Percentiles rank a stretch among this genome's conserved stretches.
Evolutionary conservation across 2,329 filamentous ascomycete genomes (phyloP).

Genomic region (Aspergillus sp.): DNA sequence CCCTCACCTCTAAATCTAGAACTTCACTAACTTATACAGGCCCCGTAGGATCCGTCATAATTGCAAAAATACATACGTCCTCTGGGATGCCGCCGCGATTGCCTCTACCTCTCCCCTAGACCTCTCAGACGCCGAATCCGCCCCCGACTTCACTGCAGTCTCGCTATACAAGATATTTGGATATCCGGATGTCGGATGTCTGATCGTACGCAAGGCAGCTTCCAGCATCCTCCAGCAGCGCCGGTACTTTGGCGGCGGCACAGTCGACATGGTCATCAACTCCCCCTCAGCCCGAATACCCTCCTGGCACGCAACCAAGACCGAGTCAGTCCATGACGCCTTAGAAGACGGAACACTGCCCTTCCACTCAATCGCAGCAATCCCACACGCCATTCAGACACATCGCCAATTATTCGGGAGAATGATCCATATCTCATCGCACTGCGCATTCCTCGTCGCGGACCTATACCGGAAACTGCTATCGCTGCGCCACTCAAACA

Average conservation of each 20-base stretch:
- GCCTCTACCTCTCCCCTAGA: conserved; percentile 14
- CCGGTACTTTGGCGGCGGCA: conserved; percentile 18
- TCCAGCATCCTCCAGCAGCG: conserved; percentile 7
- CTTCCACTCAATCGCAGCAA: conserved; percentile 15
- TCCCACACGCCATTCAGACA: conserved; percentile 11
- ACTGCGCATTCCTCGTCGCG: conserved; percentile 8
- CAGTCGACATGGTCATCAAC: conserved; percentile 17
- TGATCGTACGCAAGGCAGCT: conserved; percentile 14
- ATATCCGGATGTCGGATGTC: conserved; percentile 16
- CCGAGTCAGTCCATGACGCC: conserved; percentile 4
- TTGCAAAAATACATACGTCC: conserved; percentile 2
- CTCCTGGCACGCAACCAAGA: conserved; percentile 15
- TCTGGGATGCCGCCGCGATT: conserved; percentile 16
- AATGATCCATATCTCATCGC: conserved; percentile 6
- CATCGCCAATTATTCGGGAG: conserved; percentile 8
- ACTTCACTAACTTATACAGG: too few species aligned
- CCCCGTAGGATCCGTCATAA: conserved; percentile 1
- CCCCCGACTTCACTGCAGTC: conserved; percentile 17
- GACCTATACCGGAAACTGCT: not conserved
- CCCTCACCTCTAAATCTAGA: too few species aligned
- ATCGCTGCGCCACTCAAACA: conserved; percentile 11
- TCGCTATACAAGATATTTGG: conserved; percentile 20
- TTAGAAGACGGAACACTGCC: conserved; percentile 16
- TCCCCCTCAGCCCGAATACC: not conserved
- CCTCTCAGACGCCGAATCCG: conserved; percentile 4